Evolutionary conservation across 2,329 filamentous ascomycete species (phyloP).

Genomic region (Simplicillium aogashimaense): DNA sequence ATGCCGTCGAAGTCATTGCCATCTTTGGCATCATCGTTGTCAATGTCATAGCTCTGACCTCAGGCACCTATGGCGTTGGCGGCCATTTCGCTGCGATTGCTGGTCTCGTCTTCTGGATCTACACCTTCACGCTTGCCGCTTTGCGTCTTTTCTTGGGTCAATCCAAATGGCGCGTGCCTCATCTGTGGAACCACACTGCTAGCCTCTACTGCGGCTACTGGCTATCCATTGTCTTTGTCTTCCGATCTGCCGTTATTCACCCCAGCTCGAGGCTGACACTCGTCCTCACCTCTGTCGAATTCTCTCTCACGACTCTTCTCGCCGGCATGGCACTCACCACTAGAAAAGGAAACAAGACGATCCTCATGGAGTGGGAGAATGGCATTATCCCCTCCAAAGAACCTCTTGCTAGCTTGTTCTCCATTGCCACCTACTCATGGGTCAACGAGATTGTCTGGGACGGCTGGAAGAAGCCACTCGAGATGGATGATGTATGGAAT

Average conservation of each 20-base stretch:
- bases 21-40: conserved; percentile 62
- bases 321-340: conserved; percentile 69
- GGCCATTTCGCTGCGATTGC: conserved; percentile 52
- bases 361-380: conserved; percentile 81
- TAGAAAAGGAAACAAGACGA: conserved; percentile 83
- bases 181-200: conserved; percentile 89
- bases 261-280: conserved; percentile 54
- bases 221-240: conserved; percentile 64
- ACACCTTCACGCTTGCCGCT: conserved; percentile 64
- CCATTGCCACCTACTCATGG: conserved; percentile 82
- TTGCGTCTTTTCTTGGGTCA: conserved; percentile 60
- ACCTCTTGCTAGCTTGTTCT: conserved; percentile 79
- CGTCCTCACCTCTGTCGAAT: conserved; percentile 61
- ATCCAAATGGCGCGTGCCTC: conserved; percentile 56
- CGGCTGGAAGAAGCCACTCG: conserved; percentile 76
- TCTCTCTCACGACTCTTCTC: conserved; percentile 63
- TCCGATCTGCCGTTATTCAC: conserved; percentile 79
- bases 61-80: conserved; percentile 44
- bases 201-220: conserved; percentile 75
- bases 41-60: conserved; percentile 38
- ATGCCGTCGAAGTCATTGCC: conserved; percentile 65
- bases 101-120: conserved; percentile 68
- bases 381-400: conserved; percentile 80
- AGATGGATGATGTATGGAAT: conserved; percentile 87
- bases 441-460: conserved; percentile 81